phyloP scores from a whole-genome alignment of 179 eudicot genomes.

The Camellia oleifera region DNA sequence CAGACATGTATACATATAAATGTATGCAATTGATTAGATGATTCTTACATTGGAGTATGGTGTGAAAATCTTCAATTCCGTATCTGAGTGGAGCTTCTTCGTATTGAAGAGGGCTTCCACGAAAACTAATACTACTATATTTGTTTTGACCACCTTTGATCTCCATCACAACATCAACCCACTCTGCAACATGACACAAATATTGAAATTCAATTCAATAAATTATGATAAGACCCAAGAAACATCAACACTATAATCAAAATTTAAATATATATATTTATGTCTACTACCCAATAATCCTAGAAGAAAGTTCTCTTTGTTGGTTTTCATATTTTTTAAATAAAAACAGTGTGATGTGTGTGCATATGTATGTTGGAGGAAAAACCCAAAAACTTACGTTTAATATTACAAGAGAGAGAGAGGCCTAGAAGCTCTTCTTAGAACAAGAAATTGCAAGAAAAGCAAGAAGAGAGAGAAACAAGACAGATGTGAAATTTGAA shows the following conservation, averaged over 20 bases:
- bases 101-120: slow-evolving; percentile 24
- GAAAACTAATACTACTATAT: slow-evolving; percentile 19
- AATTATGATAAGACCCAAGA: not conserved
- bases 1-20: not conserved
- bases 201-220: not conserved
- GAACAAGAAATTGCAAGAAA: not conserved
- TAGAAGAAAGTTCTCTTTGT: not conserved
- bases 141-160: slow-evolving; percentile 36
- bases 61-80: slow-evolving; percentile 47
- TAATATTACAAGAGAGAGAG: not conserved
- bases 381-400: not conserved
- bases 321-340: not conserved
- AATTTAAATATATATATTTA: not conserved
- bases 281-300: not conserved
- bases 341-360: not conserved
- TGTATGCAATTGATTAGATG: not conserved
- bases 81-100: slow-evolving; percentile 53
- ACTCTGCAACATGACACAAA: slow-evolving; percentile 5
- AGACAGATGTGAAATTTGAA: not conserved
- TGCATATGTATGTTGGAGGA: not conserved
- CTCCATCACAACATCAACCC: slow-evolving; percentile 36
- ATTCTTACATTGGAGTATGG: slow-evolving; percentile 40
- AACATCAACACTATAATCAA: not conserved
- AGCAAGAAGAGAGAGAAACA: not conserved
- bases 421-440: not conserved